These are phyloP conservation scores for Monilinia fructicola DNA, from an alignment of 2,329 filamentous ascomycete species.

Conservation along the genomic window DNA sequence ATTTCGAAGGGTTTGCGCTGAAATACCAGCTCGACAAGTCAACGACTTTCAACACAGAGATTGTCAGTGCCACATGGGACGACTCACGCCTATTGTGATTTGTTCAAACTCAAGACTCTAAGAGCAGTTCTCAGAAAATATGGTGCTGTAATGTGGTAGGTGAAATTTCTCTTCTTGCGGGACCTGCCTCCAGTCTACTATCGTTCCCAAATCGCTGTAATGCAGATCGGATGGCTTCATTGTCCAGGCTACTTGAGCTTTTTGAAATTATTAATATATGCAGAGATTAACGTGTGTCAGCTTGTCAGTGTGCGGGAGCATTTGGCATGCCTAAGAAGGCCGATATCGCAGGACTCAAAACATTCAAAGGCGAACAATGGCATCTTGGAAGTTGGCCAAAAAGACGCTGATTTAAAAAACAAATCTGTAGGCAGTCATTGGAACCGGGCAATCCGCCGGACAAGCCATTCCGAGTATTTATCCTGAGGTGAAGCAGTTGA, in stretches of 20 bases:
- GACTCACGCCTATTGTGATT: constrained; percentile 4
- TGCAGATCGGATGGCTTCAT: neutral
- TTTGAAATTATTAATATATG: constrained; percentile 10
- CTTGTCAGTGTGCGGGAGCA: neutral
- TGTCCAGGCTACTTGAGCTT: neutral
- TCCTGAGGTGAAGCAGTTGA: constrained; percentile 3
- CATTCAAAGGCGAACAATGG: constrained; percentile 10
- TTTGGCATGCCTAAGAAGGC: constrained; percentile 10
- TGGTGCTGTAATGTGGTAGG: constrained; percentile 10
- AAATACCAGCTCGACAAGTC: constrained; percentile 9
- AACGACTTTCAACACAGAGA: constrained; percentile 13
- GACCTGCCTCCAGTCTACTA: neutral
- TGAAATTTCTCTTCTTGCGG: neutral
- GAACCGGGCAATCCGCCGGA: constrained; percentile 5
- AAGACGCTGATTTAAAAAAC: constrained; percentile 7
- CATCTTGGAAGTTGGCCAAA: constrained; percentile 8
- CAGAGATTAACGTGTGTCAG: constrained; percentile 4
- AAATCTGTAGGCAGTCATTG: constrained; percentile 12
- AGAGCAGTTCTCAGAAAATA: constrained; percentile 1
- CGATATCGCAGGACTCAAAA: neutral
- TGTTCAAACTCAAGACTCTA: constrained; percentile 9
- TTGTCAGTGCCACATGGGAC: constrained; percentile 2
- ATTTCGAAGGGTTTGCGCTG: constrained; percentile 8
- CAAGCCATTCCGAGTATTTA: constrained; percentile 11
- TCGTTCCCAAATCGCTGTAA: neutral